A percentile compares a stretch with the other conserved stretches of the same genome.
phyloP scores from a whole-genome alignment of 208 protist genomes.

The Strigomonas galati region DNA sequence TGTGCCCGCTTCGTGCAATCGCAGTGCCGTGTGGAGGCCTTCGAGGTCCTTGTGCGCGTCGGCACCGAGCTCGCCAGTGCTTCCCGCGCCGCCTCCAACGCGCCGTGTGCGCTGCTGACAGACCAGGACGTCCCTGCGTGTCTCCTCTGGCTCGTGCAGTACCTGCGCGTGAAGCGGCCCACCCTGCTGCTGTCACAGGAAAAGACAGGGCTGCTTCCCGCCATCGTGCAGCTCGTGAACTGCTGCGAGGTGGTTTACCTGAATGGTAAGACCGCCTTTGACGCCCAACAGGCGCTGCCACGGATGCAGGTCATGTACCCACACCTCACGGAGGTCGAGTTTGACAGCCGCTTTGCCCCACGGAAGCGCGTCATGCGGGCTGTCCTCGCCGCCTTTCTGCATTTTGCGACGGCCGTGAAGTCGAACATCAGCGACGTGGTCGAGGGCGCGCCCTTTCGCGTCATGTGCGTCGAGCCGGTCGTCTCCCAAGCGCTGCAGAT shows the following conservation, averaged over 20 bases:
- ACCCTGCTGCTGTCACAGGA: slow-evolving; percentile 42
- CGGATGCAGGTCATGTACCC: slow-evolving; percentile 54
- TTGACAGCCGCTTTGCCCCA: slow-evolving; percentile 45
- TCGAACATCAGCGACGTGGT: slow-evolving; percentile 68
- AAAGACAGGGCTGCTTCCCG: slow-evolving; percentile 26
- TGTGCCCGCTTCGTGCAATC: slow-evolving; percentile 33
- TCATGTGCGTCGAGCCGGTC: slow-evolving; percentile 58
- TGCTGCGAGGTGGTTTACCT: slow-evolving; percentile 31
- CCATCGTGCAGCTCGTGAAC: slow-evolving; percentile 28
- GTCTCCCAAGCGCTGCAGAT: slow-evolving; percentile 61
- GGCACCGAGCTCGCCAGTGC: slow-evolving; percentile 13
- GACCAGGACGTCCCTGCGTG: slow-evolving; percentile 38
- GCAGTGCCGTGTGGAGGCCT: slow-evolving; percentile 50
- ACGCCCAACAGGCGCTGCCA: slow-evolving; percentile 30
- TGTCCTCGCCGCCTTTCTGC: slow-evolving; percentile 69
- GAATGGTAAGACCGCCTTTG: slow-evolving; percentile 33
- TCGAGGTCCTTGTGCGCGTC: slow-evolving; percentile 36
- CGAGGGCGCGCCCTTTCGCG: slow-evolving; percentile 42
- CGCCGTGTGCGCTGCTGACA: slow-evolving; percentile 12
- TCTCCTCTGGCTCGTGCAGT: slow-evolving; percentile 48
- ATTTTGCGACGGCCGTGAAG: slow-evolving; percentile 34
- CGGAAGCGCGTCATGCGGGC: slow-evolving; percentile 59
- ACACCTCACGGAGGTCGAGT: slow-evolving; percentile 24
- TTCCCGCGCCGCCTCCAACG: slow-evolving; percentile 11
- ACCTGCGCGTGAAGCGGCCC: slow-evolving; percentile 34